Conservation (phyloP, 768 basidiomycete species). For the Multifurca ochricompacta region DNA sequence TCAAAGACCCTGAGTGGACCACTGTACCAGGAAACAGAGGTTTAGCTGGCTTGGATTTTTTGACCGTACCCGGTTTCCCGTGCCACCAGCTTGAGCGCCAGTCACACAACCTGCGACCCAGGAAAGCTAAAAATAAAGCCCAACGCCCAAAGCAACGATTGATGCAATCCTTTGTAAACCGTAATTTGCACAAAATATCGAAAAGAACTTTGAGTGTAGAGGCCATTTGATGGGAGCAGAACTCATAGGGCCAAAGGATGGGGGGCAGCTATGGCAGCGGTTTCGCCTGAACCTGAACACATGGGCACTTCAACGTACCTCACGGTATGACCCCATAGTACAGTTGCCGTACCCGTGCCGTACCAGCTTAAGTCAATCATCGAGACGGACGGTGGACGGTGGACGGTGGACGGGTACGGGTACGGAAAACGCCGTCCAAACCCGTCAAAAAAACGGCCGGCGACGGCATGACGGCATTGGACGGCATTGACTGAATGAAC, state of each 20-base stretch:
- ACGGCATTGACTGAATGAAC: no score
- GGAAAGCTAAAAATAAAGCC: background rate
- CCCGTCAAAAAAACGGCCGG: no score
- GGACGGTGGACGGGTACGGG: no score
- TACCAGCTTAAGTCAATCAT: no score
- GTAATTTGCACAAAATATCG: background rate
- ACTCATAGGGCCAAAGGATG: background rate
- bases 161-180: background rate
- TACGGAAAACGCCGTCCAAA: no score
- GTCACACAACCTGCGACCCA: background rate
- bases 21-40: background rate
- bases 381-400: no score
- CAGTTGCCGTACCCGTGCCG: no score
- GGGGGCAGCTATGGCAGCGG: no score
- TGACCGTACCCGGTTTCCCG: background rate
- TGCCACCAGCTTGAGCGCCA: background rate
- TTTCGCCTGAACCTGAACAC: no score
- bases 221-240: background rate
- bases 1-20: background rate
- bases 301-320: no score
- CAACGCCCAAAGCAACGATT: background rate
- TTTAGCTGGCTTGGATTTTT: background rate
- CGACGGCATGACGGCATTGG: no score
- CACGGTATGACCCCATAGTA: no score
- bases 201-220: conserved; percentile 1